phyloP scores from a whole-genome alignment of 2,329 filamentous ascomycete species.

The Penicillium verrucosum region DNA sequence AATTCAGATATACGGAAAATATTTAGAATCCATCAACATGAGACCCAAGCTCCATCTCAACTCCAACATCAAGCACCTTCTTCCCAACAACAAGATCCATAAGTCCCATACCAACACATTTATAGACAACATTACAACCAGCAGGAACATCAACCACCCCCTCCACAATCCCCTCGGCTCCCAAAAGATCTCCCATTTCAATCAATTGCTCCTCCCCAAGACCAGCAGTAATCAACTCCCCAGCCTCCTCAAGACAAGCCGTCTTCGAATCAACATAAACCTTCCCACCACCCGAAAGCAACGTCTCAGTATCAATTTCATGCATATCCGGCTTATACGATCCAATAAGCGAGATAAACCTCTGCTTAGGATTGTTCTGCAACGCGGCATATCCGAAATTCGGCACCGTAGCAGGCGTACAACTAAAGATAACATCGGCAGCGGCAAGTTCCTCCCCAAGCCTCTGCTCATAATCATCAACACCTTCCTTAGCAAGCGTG shows the following conservation, averaged over 20 bases:
- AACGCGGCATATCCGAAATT: slow-evolving; percentile 44
- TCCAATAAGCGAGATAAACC: slow-evolving; percentile 52
- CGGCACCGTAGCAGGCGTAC: slow-evolving; percentile 46
- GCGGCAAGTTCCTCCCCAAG: slow-evolving; percentile 30
- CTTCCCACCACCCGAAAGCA: slow-evolving; percentile 58
- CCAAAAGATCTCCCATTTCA: slow-evolving; percentile 44
- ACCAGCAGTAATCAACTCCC: slow-evolving; percentile 45
- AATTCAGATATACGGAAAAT: neutral
- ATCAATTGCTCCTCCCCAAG: slow-evolving; percentile 38
- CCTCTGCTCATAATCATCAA: slow-evolving; percentile 46
- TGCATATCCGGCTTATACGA: slow-evolving; percentile 55
- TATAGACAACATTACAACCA: slow-evolving; percentile 47
- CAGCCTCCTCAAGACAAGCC: slow-evolving; percentile 47
- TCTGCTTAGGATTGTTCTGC: slow-evolving; percentile 31
- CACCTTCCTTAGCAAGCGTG: slow-evolving; percentile 59
- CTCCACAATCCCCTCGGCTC: slow-evolving; percentile 6
- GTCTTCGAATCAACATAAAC: slow-evolving; percentile 62
- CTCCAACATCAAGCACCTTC: slow-evolving; percentile 39
- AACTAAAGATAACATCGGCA: slow-evolving; percentile 50
- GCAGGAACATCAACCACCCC: slow-evolving; percentile 25
- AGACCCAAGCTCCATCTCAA: slow-evolving; percentile 32
- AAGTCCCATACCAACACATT: slow-evolving; percentile 51
- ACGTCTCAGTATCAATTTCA: slow-evolving; percentile 47
- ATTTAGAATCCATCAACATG: slow-evolving; percentile 38
- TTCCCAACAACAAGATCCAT: slow-evolving; percentile 50